A percentile compares a stretch with the other conserved stretches of the same genome.
Conservation (phyloP, 306 rosid species). For the Medicago arabica region DNA sequence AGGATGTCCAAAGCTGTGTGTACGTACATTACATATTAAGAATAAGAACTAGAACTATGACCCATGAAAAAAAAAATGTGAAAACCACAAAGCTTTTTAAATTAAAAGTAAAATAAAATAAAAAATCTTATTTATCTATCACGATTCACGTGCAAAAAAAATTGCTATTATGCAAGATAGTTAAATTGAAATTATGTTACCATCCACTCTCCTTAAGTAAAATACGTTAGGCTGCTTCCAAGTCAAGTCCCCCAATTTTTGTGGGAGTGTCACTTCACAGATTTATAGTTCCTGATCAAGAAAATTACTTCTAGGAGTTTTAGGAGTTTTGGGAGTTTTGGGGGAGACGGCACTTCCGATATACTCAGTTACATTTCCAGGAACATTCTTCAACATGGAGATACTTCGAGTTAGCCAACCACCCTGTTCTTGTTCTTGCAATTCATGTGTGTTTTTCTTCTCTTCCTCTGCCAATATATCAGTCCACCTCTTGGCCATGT, state of each 20-base stretch:
- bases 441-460: conserved; percentile 58
- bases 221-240: not conserved
- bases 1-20: not conserved
- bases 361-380: conserved; percentile 65
- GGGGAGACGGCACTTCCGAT: conserved; percentile 63
- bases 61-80: not conserved
- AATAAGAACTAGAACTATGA: not conserved
- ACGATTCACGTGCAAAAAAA: not conserved
- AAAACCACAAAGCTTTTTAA: not conserved
- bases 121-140: not conserved
- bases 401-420: conserved; percentile 91
- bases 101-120: not conserved
- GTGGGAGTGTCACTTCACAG: conserved; percentile 41
- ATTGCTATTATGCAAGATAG: not conserved
- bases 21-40: not conserved
- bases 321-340: conserved; percentile 59
- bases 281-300: conserved; percentile 88
- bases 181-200: conserved; percentile 4
- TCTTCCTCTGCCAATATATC: conserved; percentile 84
- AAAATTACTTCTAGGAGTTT: conserved; percentile 54
- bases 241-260: not conserved
- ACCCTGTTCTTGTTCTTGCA: conserved; percentile 54
- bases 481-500: conserved; percentile 84
- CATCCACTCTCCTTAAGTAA: not conserved
- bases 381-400: conserved; percentile 78